A percentile compares a stretch with the other conserved stretches of the same genome.
Evolutionary conservation across 306 rosid species (phyloP).

Genomic region (Dryas alaskensis): DNA sequence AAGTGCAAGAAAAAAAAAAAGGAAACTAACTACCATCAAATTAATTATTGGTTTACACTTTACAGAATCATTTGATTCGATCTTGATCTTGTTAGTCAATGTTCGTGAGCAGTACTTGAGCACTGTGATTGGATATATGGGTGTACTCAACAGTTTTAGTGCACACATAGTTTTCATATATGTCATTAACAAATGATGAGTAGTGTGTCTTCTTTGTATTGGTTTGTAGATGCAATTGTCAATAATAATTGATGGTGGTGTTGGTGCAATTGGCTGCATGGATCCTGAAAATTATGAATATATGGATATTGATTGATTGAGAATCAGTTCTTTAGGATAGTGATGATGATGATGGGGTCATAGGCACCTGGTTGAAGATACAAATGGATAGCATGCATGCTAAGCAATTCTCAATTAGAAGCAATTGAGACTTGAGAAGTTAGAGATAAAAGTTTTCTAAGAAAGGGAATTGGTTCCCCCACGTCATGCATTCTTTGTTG

Average conservation of each 20-base stretch:
- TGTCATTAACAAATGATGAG: neutral
- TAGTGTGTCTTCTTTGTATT: neutral
- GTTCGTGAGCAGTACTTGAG: neutral
- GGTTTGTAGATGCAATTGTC: neutral
- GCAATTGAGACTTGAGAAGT: conserved; percentile 35
- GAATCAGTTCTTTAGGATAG: conserved; percentile 42
- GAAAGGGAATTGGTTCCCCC: conserved; percentile 39
- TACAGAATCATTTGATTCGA: conserved; percentile 26
- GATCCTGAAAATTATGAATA: too few species aligned
- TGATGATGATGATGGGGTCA: conserved; percentile 16
- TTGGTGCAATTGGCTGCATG: neutral
- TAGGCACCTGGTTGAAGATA: conserved; percentile 32
- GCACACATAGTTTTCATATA: neutral
- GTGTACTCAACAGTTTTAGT: neutral
- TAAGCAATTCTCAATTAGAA: conserved; percentile 24
- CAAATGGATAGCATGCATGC: conserved; percentile 33
- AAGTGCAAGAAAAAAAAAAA: conserved; percentile 3
- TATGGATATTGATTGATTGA: neutral
- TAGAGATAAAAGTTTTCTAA: conserved; percentile 6
- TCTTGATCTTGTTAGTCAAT: conserved; percentile 20
- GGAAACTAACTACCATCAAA: conserved; percentile 9
- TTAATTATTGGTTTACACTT: conserved; percentile 29
- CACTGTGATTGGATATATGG: conserved; percentile 3
- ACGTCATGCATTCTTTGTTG: conserved; percentile 22
- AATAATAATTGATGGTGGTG: neutral